phyloP scores from a whole-genome alignment of 805 yeast species.

The Nadsonia fulvescens region DNA sequence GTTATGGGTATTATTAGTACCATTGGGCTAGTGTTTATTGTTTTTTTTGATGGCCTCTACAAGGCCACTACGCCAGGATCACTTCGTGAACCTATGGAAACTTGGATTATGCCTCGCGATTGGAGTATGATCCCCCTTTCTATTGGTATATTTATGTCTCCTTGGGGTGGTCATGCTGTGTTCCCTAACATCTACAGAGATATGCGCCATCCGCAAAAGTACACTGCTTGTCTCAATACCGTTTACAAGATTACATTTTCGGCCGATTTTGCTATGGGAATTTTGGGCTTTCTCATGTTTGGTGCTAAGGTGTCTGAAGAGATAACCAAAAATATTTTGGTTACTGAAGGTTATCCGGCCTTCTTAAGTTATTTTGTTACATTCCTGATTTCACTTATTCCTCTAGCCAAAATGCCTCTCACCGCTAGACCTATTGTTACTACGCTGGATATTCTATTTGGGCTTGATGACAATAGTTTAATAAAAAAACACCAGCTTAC shows the following conservation, averaged over 20 bases:
- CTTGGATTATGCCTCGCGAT: constrained; percentile 52
- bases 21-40: constrained; percentile 38
- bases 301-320: constrained; percentile 50
- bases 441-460: constrained; percentile 39
- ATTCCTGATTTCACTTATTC: constrained; percentile 58
- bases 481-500: too few relatives aligned
- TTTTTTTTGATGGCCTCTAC: constrained; percentile 44
- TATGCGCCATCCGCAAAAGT: constrained; percentile 52
- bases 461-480: constrained; percentile 12
- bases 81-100: constrained; percentile 39
- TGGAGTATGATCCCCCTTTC: constrained; percentile 28
- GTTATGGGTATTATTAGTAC: constrained; percentile 59
- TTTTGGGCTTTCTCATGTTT: constrained; percentile 61
- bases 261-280: constrained; percentile 44
- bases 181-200: constrained; percentile 61
- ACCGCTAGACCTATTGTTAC: constrained; percentile 69
- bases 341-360: constrained; percentile 48
- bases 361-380: constrained; percentile 35
- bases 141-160: constrained; percentile 27
- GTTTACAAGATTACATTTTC: constrained; percentile 39
- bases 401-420: constrained; percentile 70
- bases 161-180: constrained; percentile 71
- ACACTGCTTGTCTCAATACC: constrained; percentile 29
- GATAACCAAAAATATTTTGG: constrained; percentile 56
- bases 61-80: constrained; percentile 60